phyloP scores from a whole-genome alignment of 2,329 filamentous ascomycete species.

The Botrytis fabae region DNA sequence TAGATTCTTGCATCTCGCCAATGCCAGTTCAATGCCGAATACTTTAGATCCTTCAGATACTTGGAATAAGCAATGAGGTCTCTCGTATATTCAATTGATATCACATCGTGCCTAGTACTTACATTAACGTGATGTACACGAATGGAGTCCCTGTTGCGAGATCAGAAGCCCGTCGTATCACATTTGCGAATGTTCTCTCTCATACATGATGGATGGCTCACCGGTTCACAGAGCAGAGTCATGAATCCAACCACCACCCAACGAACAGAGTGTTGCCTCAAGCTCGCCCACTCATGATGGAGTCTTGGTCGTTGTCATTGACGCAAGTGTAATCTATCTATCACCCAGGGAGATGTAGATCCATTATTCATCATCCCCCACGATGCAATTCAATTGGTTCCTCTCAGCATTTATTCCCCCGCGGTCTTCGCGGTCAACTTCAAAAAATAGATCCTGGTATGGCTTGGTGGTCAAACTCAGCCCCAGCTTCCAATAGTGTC shows the following conservation, averaged over 20 bases:
- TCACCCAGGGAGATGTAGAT: background rate
- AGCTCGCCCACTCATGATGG: background rate
- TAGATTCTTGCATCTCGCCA: background rate
- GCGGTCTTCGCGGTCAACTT: constrained; percentile 22
- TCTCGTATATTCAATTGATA: background rate
- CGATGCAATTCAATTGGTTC: background rate
- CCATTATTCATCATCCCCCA: background rate
- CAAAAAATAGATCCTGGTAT: constrained; percentile 23
- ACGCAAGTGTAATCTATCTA: background rate
- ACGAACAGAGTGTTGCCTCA: background rate
- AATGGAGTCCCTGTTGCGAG: background rate
- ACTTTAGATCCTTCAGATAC: background rate
- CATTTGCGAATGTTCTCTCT: background rate
- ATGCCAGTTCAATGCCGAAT: background rate
- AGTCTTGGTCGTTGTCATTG: background rate
- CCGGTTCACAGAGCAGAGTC: background rate
- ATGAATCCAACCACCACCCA: background rate
- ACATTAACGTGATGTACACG: background rate
- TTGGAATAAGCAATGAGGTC: background rate
- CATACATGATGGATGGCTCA: background rate
- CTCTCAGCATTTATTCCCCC: background rate
- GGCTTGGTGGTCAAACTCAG: background rate
- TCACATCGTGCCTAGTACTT: background rate
- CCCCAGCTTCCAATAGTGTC: background rate
- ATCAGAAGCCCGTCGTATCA: background rate